Evolutionary conservation across 2,329 filamentous ascomycete genomes (phyloP), one percentile per base, ranked within the genome.

Genomic region (Alternaria brassicicola): DNA sequence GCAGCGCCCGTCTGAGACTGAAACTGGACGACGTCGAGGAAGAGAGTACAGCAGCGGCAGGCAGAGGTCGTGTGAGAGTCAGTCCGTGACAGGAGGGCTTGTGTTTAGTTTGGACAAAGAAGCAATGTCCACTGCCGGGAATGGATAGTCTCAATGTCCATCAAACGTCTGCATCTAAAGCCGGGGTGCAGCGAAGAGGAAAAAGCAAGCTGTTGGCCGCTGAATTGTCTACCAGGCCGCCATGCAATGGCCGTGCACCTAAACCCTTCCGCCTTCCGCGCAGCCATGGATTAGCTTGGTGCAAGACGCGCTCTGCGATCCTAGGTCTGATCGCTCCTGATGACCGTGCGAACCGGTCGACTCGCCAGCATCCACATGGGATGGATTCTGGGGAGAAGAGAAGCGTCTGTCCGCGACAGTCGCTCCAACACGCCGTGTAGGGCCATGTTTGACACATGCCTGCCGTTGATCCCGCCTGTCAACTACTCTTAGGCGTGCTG

Each of bases 231-330:
- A 46, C 59, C 52, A 57, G 56, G 61, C 61, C 61, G 56, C 49
- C 33, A 42, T 61, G 68, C 49, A 33, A 51, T 61, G 68, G 61
- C 71, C 71, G 72, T 72, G 71, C 71, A 55, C 67, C 21, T 62
- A 61, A 65, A 68, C 69, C 64, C 64, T 76, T 74, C 73, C 72
- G 74, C 64, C 65, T 73, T 72, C 71, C 71, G 72, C 63, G 59
- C 64, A 64, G 59, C 57, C 54, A 56, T 57, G 64, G 58, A 59
- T 61, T 53, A 64, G 62, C 61, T 66, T 63, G 55, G 55, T 52
- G 64, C 65, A 65, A 53, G 63, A 62, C 55, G 55, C 66, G 61
- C 60, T 60, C 63, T 63, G 59, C 57, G 56, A 61, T 68, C 68
- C 64, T 41, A 53, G 46, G 48, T 31, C 54, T 58, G 57, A 62